Percentiles rank a stretch among this genome's conserved stretches.
Conservation (phyloP, 176 grass and related monocot species). For the Ensete ventricosum region DNA sequence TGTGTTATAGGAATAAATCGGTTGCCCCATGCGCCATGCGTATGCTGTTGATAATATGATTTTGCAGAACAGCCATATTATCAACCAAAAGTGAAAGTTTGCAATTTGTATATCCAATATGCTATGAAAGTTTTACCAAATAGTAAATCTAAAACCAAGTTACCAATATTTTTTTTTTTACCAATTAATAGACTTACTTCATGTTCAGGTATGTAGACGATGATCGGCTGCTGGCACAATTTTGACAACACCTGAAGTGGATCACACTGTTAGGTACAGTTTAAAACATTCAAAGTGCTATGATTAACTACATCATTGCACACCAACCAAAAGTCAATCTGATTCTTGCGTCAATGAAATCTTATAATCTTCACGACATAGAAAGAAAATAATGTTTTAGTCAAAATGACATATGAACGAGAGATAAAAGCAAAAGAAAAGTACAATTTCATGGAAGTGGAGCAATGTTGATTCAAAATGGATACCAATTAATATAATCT, state of each 20-base stretch:
- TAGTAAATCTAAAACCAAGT: not conserved
- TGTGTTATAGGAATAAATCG: slow-evolving; percentile 90
- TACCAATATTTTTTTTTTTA: too few relatives aligned
- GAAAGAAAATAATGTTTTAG: not conserved
- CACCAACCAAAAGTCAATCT: not conserved
- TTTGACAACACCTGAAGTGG: slow-evolving; percentile 66
- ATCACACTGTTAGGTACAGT: slow-evolving; percentile 7
- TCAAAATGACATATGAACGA: not conserved
- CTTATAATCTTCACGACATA: not conserved
- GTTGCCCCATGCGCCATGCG: slow-evolving; percentile 30
- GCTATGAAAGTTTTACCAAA: not conserved
- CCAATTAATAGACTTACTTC: slow-evolving; percentile 45
- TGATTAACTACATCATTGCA: not conserved
- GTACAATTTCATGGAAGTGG: not conserved
- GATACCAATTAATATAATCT: not conserved
- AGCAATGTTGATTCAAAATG: not conserved
- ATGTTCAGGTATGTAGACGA: slow-evolving; percentile 84
- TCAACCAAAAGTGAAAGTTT: not conserved
- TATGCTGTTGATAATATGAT: slow-evolving; percentile 39
- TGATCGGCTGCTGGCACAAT: slow-evolving; percentile 64
- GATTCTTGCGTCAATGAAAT: not conserved
- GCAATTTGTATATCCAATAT: not conserved
- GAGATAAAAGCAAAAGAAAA: not conserved
- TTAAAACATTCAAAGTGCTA: slow-evolving; percentile 1
- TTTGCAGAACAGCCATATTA: not conserved